phyloP scores from a whole-genome alignment of 306 rosid species.

The Trichosanthes cucumerina region DNA sequence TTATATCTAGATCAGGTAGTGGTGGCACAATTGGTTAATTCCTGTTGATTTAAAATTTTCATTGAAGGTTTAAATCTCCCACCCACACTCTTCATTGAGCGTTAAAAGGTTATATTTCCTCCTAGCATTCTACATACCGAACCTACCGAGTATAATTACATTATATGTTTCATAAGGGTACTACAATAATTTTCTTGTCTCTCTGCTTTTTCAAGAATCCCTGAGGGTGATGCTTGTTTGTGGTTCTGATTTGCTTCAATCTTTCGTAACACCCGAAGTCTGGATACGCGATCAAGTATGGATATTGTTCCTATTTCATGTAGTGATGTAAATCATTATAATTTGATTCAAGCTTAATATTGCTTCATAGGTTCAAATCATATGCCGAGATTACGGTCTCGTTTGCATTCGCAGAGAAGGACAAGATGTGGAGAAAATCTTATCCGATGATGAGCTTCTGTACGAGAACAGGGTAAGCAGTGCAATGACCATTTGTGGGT shows the following conservation, averaged over 20 bases:
- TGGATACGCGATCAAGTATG: slow-evolving; percentile 75
- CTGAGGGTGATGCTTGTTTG: slow-evolving; percentile 79
- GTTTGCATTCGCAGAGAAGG: slow-evolving; percentile 53
- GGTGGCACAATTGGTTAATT: background rate
- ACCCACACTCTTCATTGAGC: too few relatives aligned
- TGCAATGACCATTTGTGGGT: background rate
- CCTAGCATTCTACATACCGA: background rate
- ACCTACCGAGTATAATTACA: background rate
- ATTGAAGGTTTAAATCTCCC: too few relatives aligned
- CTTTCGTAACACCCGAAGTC: slow-evolving; percentile 60
- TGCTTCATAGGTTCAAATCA: slow-evolving; percentile 24
- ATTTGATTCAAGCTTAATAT: background rate
- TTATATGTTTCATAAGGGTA: background rate
- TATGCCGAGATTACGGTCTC: slow-evolving; percentile 48
- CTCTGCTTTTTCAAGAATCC: slow-evolving; percentile 43
- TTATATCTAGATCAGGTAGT: background rate
- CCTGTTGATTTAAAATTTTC: too few relatives aligned
- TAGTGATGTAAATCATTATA: background rate
- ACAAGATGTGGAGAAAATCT: slow-evolving; percentile 40
- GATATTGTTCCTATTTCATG: background rate
- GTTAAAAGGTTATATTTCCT: background rate
- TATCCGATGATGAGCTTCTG: slow-evolving; percentile 28
- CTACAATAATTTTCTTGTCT: slow-evolving; percentile 11
- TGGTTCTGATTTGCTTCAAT: slow-evolving; percentile 86
- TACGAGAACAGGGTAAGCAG: slow-evolving; percentile 29